Conservation (phyloP, 306 rosid species). For the Cajanus cajan region DNA sequence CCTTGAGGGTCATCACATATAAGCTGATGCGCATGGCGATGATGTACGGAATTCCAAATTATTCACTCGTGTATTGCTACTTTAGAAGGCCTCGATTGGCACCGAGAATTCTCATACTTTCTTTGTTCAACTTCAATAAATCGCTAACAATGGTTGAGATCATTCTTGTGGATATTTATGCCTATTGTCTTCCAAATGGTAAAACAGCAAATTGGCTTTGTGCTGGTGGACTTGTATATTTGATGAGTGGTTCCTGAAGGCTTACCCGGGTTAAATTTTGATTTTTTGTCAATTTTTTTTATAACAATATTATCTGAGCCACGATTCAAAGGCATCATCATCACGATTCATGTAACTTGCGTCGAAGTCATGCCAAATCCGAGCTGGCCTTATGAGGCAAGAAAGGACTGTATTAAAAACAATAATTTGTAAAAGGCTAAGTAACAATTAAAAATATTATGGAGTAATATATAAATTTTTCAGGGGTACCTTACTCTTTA, state of each 20-base stretch:
- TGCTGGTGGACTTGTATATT: background rate
- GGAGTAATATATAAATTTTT: too few species aligned
- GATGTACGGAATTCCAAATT: conserved; percentile 15
- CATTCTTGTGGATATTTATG: conserved; percentile 6
- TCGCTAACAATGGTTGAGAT: conserved; percentile 16
- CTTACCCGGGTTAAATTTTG: background rate
- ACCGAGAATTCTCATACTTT: conserved; percentile 16
- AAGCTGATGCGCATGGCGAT: conserved; percentile 20
- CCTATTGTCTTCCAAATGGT: background rate
- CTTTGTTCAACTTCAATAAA: conserved; percentile 30
- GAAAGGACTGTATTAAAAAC: too few species aligned
- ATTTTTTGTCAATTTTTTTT: background rate
- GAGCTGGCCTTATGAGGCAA: background rate
- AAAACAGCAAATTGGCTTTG: background rate
- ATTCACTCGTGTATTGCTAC: conserved; percentile 16
- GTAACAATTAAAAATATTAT: too few species aligned
- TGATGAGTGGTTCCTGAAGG: background rate
- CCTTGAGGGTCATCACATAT: conserved; percentile 23
- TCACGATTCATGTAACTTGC: background rate
- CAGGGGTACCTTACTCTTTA: too few species aligned
- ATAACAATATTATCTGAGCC: background rate
- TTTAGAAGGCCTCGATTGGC: conserved; percentile 24
- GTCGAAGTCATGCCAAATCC: conserved; percentile 8
- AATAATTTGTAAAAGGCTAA: too few species aligned
- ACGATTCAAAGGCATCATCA: conserved; percentile 26